phyloP scores from a whole-genome alignment of 2,329 filamentous ascomycete genomes.

The Penicillium psychrosexuale region DNA sequence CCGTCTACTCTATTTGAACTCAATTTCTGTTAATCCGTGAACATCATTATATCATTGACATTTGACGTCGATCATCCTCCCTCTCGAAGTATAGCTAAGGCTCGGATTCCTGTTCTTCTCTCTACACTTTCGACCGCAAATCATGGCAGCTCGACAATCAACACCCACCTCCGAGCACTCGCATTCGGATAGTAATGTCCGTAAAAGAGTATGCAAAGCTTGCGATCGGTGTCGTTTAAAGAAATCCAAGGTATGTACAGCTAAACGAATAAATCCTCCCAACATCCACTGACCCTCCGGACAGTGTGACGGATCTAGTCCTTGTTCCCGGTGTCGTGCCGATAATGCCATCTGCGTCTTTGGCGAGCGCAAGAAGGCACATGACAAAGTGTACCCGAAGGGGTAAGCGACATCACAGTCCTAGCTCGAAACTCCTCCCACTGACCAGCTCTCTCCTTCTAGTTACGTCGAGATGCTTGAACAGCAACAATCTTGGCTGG shows the following conservation, averaged over 20 bases:
- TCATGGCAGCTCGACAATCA: constrained; percentile 41
- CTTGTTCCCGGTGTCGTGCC: constrained; percentile 60
- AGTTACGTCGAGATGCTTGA: constrained; percentile 67
- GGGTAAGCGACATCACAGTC: constrained; percentile 47
- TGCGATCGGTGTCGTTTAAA: constrained; percentile 65
- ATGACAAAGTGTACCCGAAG: constrained; percentile 67
- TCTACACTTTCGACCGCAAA: constrained; percentile 12
- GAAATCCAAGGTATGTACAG: constrained; percentile 59
- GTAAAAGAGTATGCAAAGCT: constrained; percentile 65
- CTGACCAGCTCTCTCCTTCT: constrained; percentile 5
- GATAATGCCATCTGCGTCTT: constrained; percentile 65
- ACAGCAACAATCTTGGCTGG: constrained; percentile 62
- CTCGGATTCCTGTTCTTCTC: constrained; percentile 7
- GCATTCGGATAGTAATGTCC: constrained; percentile 47
- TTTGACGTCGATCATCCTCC: constrained; percentile 27
- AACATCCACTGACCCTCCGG: constrained; percentile 23
- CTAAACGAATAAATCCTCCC: constrained; percentile 8
- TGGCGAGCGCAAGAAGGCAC: constrained; percentile 63
- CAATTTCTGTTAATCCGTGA: constrained; percentile 4
- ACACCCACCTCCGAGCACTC: constrained; percentile 40
- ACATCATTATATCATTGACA: constrained; percentile 30
- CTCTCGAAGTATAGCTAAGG: constrained; percentile 24
- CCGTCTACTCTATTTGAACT: constrained; percentile 9
- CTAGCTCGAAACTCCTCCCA: background rate
- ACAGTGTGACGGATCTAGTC: constrained; percentile 59